Evolutionary conservation across 2,329 filamentous ascomycete genomes (phyloP).

Genomic region (Ceratocystiopsis sp.): DNA sequence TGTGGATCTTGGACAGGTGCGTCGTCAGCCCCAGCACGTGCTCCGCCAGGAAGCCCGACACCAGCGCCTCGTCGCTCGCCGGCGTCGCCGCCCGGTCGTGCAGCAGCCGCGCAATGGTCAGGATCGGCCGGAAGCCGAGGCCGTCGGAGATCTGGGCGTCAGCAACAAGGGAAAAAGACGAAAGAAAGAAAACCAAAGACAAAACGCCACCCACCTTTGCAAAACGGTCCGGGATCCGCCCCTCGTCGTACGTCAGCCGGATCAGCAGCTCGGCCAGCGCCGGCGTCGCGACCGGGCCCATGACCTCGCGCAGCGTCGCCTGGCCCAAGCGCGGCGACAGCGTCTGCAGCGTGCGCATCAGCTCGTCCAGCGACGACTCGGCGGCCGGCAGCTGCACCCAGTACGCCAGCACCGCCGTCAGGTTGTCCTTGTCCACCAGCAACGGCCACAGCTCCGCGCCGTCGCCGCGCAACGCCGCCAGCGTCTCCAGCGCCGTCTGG

Average conservation of each 20-base stretch:
- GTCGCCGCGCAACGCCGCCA: conserved; percentile 62
- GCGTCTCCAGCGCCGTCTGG: conserved; percentile 48
- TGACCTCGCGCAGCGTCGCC: conserved; percentile 7
- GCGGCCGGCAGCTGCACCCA: conserved; percentile 8
- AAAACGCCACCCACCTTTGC: conserved; percentile 1
- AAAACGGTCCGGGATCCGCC: conserved; percentile 4
- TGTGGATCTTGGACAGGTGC: conserved; percentile 51
- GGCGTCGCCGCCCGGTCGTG: conserved; percentile 10
- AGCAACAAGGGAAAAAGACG: neutral
- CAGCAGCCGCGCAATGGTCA: conserved; percentile 10
- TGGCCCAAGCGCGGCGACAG: conserved; percentile 6
- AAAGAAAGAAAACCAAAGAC: neutral
- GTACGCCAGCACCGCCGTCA: conserved; percentile 36
- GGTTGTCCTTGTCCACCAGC: conserved; percentile 37
- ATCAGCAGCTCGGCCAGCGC: conserved; percentile 10
- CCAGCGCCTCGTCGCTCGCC: conserved; percentile 24
- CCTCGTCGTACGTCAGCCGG: conserved; percentile 3
- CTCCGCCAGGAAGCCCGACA: conserved; percentile 62
- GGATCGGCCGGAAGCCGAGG: conserved; percentile 5
- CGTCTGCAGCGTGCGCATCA: conserved; percentile 7
- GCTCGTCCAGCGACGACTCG: conserved; percentile 6
- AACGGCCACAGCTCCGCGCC: conserved; percentile 36
- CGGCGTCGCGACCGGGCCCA: conserved; percentile 6
- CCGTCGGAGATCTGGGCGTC: neutral
- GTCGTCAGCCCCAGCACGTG: conserved; percentile 80